phyloP scores from a whole-genome alignment of 495 filamentous ascomycete species.

The Hyaloscypha hepaticicola region DNA sequence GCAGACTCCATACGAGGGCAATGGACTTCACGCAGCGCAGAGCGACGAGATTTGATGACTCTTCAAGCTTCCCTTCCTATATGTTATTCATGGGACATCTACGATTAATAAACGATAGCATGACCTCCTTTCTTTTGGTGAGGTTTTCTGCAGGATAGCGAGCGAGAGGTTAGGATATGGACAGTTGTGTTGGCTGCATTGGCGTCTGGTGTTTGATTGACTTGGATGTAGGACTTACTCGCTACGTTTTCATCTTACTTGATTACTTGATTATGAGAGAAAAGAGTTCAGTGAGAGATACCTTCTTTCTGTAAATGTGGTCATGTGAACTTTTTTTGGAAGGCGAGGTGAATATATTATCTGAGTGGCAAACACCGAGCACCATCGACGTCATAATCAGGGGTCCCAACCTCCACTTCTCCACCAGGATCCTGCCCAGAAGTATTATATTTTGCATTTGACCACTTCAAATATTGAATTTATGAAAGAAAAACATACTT shows the following conservation, averaged over 20 bases:
- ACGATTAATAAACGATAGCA: not conserved
- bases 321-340: not conserved
- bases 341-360: too few species aligned
- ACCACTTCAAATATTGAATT: not conserved
- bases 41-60: not conserved
- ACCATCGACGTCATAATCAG: too few species aligned
- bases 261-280: not conserved
- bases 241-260: conserved; percentile 1
- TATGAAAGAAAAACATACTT: not conserved
- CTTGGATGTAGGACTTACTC: not conserved
- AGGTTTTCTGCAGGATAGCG: not conserved
- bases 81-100: not conserved
- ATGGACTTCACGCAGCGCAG: not conserved
- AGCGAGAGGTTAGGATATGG: too few species aligned
- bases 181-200: too few species aligned
- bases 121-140: not conserved
- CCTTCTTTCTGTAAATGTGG: not conserved
- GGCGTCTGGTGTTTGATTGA: not conserved
- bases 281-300: not conserved
- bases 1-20: not conserved
- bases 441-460: not conserved
- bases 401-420: not conserved
- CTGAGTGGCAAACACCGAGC: too few species aligned
- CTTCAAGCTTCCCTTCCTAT: not conserved
- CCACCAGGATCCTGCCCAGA: too few species aligned